Evolutionary conservation across 176 grass and related monocot species (phyloP).

Genomic region (Areca catechu): DNA sequence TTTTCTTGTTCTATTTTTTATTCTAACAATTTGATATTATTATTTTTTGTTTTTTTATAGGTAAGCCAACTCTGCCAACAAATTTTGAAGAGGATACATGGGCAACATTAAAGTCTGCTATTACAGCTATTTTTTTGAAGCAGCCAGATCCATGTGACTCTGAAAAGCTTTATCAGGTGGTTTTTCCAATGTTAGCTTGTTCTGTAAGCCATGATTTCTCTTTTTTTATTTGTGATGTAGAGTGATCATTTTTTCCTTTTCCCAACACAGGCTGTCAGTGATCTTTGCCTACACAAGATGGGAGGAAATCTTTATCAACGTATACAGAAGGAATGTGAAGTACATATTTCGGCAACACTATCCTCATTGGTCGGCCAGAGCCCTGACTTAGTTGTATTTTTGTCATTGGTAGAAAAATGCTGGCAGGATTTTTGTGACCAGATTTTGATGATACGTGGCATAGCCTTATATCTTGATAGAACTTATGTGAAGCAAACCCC

Average conservation of each 20-base stretch:
- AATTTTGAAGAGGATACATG: constrained; percentile 97
- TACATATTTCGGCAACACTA: constrained; percentile 74
- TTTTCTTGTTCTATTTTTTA: background rate
- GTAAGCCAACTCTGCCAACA: constrained; percentile 75
- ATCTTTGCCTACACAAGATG: constrained; percentile 89
- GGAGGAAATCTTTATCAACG: constrained; percentile 73
- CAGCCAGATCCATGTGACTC: constrained; percentile 68
- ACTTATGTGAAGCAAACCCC: constrained; percentile 89
- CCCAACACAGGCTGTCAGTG: constrained; percentile 57
- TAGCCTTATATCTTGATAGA: constrained; percentile 94
- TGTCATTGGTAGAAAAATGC: constrained; percentile 76
- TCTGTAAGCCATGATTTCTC: constrained; percentile 1
- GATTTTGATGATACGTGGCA: constrained; percentile 96
- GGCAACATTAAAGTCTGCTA: constrained; percentile 82
- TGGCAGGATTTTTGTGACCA: constrained; percentile 99
- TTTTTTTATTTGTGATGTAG: background rate
- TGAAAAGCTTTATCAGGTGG: constrained; percentile 97
- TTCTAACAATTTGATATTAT: constrained; percentile 10
- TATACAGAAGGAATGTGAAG: constrained; percentile 90
- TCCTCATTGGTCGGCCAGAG: constrained; percentile 86
- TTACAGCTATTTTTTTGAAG: constrained; percentile 96
- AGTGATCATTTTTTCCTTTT: constrained; percentile 9
- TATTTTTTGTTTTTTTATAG: constrained; percentile 29
- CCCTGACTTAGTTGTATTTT: constrained; percentile 93
- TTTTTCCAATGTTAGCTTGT: constrained; percentile 12